Percentiles rank a stretch among this genome's conserved stretches.
Evolutionary conservation across 306 rosid genomes (phyloP).

Genomic region (Medicago truncatula): MtrunA17r5.0-ANR NC_053042.1:30127001-30127500

Average conservation of each 20-base stretch:
- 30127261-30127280: slow-evolving; percentile 77
- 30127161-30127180: slow-evolving; percentile 19
- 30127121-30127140: slow-evolving; percentile 6
- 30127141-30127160: slow-evolving; percentile 34
- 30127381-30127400: slow-evolving; percentile 74
- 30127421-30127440: slow-evolving; percentile 66
- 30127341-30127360: slow-evolving; percentile 95
- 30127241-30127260: slow-evolving; percentile 75
- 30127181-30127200: slow-evolving; percentile 49
- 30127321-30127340: slow-evolving; percentile 69
- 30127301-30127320: slow-evolving; percentile 60
- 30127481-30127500: slow-evolving; percentile 51
- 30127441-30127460: slow-evolving; percentile 61
- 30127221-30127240: slow-evolving; percentile 58
- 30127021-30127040: slow-evolving; percentile 2
- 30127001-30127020: too few relatives aligned
- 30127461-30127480: slow-evolving; percentile 74
- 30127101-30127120: slow-evolving; percentile 20
- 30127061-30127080: slow-evolving; percentile 9
- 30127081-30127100: slow-evolving; percentile 1
- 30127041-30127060: slow-evolving; percentile 22
- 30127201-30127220: slow-evolving; percentile 56
- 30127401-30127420: slow-evolving; percentile 91
- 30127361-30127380: slow-evolving; percentile 67
- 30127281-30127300: slow-evolving; percentile 79